Evolutionary conservation across 1,139 yeast genomes (phyloP).

Genomic region (Yamadazyma pseudoaaseri): DNA sequence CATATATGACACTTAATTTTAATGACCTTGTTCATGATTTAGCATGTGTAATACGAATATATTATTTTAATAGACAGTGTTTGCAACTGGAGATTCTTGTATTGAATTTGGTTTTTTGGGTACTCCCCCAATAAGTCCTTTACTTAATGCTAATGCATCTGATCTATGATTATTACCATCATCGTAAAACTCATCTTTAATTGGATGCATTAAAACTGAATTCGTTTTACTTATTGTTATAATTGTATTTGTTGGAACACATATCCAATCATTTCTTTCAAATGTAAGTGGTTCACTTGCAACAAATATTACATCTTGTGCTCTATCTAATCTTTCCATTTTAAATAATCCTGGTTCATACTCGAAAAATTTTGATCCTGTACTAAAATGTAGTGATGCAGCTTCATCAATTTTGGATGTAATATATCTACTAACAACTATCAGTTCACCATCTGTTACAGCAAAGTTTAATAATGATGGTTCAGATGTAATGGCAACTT

Average conservation of each 20-base stretch:
- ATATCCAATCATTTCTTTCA: slow-evolving; percentile 96
- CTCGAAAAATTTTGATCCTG: slow-evolving; percentile 89
- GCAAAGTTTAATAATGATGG: slow-evolving; percentile 93
- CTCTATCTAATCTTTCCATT: slow-evolving; percentile 90
- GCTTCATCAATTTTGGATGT: slow-evolving; percentile 92
- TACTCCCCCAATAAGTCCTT: slow-evolving; percentile 81
- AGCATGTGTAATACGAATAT: slow-evolving; percentile 6
- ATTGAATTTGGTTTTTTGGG: slow-evolving; percentile 25
- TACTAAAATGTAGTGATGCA: slow-evolving; percentile 90
- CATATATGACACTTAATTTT: slow-evolving; percentile 4
- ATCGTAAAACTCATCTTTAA: slow-evolving; percentile 84
- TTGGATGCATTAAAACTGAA: slow-evolving; percentile 88
- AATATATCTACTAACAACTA: slow-evolving; percentile 84
- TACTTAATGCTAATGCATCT: slow-evolving; percentile 79
- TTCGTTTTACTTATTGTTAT: slow-evolving; percentile 76
- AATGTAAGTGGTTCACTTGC: slow-evolving; percentile 96
- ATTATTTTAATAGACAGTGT: not conserved
- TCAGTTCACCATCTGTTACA: slow-evolving; percentile 88
- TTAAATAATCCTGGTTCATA: slow-evolving; percentile 86
- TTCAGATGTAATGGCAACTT: slow-evolving; percentile 45
- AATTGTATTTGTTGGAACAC: slow-evolving; percentile 90
- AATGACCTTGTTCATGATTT: slow-evolving; percentile 10
- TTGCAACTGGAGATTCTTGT: not conserved
- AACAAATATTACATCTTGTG: slow-evolving; percentile 93
- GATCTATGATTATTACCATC: slow-evolving; percentile 61